A percentile compares a stretch with the other conserved stretches of the same genome.
Evolutionary conservation across 2,329 filamentous ascomycete genomes (phyloP).

Genomic region (Colletotrichum eleusines): DNA sequence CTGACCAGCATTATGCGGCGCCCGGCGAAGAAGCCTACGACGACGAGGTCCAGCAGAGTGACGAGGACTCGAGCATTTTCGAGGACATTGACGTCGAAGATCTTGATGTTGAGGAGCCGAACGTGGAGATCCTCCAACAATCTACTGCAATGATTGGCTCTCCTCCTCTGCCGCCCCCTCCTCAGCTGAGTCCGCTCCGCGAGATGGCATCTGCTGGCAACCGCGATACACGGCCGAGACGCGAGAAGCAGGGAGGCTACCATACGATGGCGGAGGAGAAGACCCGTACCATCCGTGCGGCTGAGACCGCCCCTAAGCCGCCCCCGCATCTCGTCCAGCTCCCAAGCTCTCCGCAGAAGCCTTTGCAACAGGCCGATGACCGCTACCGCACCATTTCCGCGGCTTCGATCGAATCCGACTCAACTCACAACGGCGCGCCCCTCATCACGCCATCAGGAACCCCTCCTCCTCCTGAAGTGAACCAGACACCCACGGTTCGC

Average conservation of each 20-base stretch:
- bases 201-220: constrained; percentile 58
- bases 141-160: constrained; percentile 58
- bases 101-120: constrained; percentile 56
- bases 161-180: constrained; percentile 61
- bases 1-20: constrained; percentile 23
- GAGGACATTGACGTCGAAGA: constrained; percentile 60
- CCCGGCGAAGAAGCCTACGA: constrained; percentile 40
- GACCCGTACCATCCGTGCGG: constrained; percentile 55
- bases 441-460: constrained; percentile 38
- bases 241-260: constrained; percentile 56
- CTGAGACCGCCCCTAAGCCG: constrained; percentile 46
- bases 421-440: constrained; percentile 46
- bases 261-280: constrained; percentile 63
- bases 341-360: constrained; percentile 50
- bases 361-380: constrained; percentile 37
- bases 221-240: constrained; percentile 42
- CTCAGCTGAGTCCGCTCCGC: constrained; percentile 64
- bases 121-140: constrained; percentile 60
- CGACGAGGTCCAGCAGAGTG: constrained; percentile 50
- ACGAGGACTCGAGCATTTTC: constrained; percentile 57
- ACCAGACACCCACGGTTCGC: constrained; percentile 29
- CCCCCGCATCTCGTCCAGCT: constrained; percentile 51
- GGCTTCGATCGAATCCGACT: constrained; percentile 43
- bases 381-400: constrained; percentile 34
- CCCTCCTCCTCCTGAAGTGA: constrained; percentile 20